Percentiles rank a stretch among this genome's conserved stretches.
phyloP scores from a whole-genome alignment of 1,284 basidiomycete genomes.

The Heterobasidion parviporum region DNA sequence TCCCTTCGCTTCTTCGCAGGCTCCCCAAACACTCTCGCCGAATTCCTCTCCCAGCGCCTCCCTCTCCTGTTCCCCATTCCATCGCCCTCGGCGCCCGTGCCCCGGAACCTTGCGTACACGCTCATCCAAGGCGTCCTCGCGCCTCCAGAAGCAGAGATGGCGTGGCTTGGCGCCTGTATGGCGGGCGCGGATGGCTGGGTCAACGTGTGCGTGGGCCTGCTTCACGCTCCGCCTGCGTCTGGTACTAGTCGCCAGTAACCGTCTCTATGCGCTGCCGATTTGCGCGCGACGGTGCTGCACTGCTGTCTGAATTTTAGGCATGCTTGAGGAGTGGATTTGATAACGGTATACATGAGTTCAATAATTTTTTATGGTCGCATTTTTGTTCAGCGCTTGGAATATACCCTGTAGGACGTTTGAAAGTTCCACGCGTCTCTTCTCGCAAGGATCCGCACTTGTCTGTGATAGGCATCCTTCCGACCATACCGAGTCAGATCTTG shows the following conservation, averaged over 20 bases:
- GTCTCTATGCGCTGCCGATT: too few relatives aligned
- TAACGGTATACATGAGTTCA: not conserved
- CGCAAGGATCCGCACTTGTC: too few relatives aligned
- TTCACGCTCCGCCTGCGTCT: constrained; percentile 7
- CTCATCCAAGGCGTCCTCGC: constrained; percentile 84
- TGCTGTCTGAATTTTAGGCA: too few relatives aligned
- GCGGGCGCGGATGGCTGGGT: constrained; percentile 94
- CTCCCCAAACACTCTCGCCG: constrained; percentile 46
- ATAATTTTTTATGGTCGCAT: too few relatives aligned
- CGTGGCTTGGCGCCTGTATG: constrained; percentile 87
- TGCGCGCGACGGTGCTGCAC: too few relatives aligned
- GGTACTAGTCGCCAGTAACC: too few relatives aligned
- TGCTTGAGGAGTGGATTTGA: not conserved
- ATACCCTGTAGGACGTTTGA: too few relatives aligned
- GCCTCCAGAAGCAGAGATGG: constrained; percentile 84
- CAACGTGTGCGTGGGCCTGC: constrained; percentile 67
- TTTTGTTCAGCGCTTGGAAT: too few relatives aligned
- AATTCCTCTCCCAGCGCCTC: constrained; percentile 54
- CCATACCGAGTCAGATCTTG: too few relatives aligned
- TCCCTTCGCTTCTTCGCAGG: constrained; percentile 29
- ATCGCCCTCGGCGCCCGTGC: constrained; percentile 20
- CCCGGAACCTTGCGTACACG: constrained; percentile 50
- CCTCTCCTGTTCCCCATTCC: constrained; percentile 55
- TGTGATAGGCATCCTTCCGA: too few relatives aligned
- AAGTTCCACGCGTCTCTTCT: too few relatives aligned